A percentile compares a stretch with the other conserved stretches of the same genome.
Conservation (phyloP, 1,284 basidiomycete genomes). For the Cutaneotrichosporon dermatis region DNA sequence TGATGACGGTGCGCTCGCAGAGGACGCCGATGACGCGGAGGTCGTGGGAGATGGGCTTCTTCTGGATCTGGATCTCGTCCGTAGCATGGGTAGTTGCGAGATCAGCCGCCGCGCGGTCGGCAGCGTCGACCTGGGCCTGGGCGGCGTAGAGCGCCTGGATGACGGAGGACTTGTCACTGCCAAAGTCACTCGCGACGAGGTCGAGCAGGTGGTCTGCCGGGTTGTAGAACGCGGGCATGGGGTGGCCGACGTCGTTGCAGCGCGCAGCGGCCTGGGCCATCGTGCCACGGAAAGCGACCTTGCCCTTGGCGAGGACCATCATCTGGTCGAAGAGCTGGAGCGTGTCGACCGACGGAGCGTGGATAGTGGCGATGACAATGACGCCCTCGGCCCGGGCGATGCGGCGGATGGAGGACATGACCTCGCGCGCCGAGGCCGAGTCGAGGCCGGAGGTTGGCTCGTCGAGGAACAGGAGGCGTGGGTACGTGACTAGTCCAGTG, state of each 20-base stretch:
- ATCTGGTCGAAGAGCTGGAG: constrained; percentile 43
- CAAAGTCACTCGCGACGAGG: constrained; percentile 34
- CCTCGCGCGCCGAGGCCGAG: constrained; percentile 20
- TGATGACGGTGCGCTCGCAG: constrained; percentile 19
- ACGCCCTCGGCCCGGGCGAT: constrained; percentile 14
- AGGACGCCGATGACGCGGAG: constrained; percentile 9
- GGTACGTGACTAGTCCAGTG: constrained; percentile 41
- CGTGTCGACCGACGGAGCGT: constrained; percentile 46
- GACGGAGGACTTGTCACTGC: constrained; percentile 4
- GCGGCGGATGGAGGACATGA: constrained; percentile 16
- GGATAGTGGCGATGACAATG: constrained; percentile 45
- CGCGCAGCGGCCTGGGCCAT: constrained; percentile 15
- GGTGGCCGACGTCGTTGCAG: constrained; percentile 20
- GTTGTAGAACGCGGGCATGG: constrained; percentile 25
- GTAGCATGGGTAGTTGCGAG: no score
- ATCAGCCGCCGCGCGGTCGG: no score
- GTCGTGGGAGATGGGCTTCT: neutral
- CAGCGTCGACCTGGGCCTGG: neutral
- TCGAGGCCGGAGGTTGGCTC: constrained; percentile 44
- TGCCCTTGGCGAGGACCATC: constrained; percentile 39
- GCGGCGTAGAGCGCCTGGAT: constrained; percentile 6
- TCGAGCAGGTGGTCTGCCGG: constrained; percentile 35
- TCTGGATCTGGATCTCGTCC: neutral
- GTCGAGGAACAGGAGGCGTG: constrained; percentile 48
- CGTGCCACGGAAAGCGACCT: constrained; percentile 30